phyloP scores from a whole-genome alignment of 495 filamentous ascomycete species.

The Annulohypoxylon nitens region DNA sequence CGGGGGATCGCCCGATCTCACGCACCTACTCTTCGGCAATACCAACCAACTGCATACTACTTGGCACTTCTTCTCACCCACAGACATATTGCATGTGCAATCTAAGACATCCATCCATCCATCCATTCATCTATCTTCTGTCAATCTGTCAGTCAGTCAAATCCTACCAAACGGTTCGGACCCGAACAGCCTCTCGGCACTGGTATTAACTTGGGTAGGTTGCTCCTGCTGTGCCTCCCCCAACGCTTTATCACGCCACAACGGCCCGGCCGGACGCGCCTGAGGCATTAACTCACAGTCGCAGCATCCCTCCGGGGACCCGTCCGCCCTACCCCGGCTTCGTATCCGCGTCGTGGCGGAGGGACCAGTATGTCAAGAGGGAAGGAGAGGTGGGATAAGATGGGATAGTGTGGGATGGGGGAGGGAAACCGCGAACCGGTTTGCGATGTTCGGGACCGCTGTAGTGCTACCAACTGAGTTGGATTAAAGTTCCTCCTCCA shows the following conservation, averaged over 20 bases:
- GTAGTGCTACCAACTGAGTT: background rate
- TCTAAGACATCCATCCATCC: background rate
- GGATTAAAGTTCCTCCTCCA: background rate
- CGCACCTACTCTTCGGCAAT: background rate
- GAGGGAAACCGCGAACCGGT: background rate
- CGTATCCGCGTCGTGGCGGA: background rate
- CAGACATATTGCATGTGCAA: background rate
- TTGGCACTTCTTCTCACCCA: background rate
- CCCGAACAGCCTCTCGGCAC: background rate
- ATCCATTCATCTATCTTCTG: too few species aligned
- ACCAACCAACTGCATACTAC: background rate
- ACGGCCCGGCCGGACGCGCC: background rate
- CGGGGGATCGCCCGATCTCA: background rate
- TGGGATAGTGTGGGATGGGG: background rate
- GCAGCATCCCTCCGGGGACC: background rate
- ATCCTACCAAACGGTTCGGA: background rate
- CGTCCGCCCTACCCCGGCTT: background rate
- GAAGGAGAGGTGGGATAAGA: background rate
- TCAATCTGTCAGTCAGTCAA: background rate
- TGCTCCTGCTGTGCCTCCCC: background rate
- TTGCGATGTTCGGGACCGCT: background rate
- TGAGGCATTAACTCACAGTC: background rate
- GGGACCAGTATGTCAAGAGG: background rate
- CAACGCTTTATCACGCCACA: background rate
- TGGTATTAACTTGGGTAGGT: too few species aligned